phyloP scores from a whole-genome alignment of 306 rosid species.

The Quercus engelmannii region DNA sequence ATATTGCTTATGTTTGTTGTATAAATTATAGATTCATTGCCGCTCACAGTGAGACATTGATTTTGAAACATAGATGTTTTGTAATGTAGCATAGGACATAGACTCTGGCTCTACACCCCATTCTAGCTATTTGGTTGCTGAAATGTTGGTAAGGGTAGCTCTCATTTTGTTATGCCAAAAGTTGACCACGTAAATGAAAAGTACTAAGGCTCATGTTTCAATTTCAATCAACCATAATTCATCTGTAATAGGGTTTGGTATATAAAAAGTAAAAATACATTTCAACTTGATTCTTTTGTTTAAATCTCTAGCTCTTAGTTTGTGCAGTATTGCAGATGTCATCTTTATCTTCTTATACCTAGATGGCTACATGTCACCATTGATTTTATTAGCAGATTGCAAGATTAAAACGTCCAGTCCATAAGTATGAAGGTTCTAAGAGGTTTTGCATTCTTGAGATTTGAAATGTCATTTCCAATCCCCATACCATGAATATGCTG shows the following conservation, averaged over 20 bases:
- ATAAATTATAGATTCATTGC: neutral
- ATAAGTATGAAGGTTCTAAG: neutral
- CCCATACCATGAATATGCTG: neutral
- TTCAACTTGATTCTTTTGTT: neutral
- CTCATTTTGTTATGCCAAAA: neutral
- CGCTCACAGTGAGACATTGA: neutral
- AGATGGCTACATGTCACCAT: neutral
- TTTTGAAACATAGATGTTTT: neutral
- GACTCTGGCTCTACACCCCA: neutral
- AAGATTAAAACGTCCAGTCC: neutral
- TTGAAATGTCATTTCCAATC: neutral
- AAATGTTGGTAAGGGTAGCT: neutral
- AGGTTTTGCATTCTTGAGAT: neutral
- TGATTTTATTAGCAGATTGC: neutral
- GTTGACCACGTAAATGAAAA: neutral
- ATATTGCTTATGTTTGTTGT: neutral
- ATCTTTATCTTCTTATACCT: neutral
- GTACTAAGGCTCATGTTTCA: neutral
- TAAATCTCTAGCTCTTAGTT: neutral
- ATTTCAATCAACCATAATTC: neutral
- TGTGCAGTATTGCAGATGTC: neutral
- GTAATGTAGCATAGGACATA: neutral
- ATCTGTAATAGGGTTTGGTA: neutral
- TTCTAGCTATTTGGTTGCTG: neutral
- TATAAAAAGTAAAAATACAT: neutral